Conservation (phyloP, 2,329 filamentous ascomycete genomes). For the Parastagonospora avenae region DNA sequence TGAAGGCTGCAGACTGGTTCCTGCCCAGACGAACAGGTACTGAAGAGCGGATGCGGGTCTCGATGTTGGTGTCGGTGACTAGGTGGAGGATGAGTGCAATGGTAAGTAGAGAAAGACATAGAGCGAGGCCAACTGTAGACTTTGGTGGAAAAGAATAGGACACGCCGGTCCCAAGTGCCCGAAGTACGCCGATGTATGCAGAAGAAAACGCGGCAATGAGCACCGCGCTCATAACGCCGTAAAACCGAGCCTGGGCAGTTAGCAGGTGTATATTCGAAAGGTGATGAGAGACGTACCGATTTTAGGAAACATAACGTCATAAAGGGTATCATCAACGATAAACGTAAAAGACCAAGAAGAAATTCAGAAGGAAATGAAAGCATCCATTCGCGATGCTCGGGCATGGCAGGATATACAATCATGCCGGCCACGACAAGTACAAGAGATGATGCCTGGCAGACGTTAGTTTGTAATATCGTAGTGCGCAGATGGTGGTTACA, state of each 20-base stretch:
- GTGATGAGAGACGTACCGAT: conserved; percentile 30
- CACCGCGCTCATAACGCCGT: conserved; percentile 42
- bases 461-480: conserved; percentile 17
- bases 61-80: conserved; percentile 36
- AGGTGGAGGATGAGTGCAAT: conserved; percentile 38
- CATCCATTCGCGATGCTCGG: conserved; percentile 44
- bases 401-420: conserved; percentile 35
- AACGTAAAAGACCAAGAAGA: conserved; percentile 40
- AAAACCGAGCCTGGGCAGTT: conserved; percentile 34
- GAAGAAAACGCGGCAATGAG: conserved; percentile 40
- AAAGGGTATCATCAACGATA: conserved; percentile 46
- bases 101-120: conserved; percentile 37
- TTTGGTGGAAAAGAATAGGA: conserved; percentile 42
- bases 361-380: conserved; percentile 39
- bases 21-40: conserved; percentile 39
- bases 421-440: conserved; percentile 37
- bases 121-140: conserved; percentile 34
- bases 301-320: conserved; percentile 44
- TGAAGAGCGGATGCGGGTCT: conserved; percentile 32
- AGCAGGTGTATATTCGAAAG: conserved; percentile 3
- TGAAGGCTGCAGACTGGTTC: conserved; percentile 37
- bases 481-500: conserved; percentile 10
- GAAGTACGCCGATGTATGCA: conserved; percentile 42
- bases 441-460: conserved; percentile 33
- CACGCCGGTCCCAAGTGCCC: conserved; percentile 38